Evolutionary conservation across 176 grass and related monocot genomes (phyloP), one percentile per base, ranked within the genome.

Genomic region (Eleusine coracana): DNA sequence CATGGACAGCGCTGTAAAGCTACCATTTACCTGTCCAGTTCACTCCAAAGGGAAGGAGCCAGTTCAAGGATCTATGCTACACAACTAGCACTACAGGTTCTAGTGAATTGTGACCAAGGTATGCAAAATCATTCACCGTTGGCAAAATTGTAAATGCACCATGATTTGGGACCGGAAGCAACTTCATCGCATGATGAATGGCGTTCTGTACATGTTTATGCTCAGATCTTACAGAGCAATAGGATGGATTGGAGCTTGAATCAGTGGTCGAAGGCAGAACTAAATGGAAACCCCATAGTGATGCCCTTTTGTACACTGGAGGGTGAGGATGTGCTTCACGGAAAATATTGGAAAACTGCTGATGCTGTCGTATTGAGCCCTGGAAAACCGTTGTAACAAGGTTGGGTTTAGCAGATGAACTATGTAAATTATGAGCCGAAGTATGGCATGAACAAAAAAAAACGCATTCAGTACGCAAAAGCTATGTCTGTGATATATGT

Each of bases 1-100:
- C 78, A 85, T 63, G 61, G 79, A 61, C 71, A 77, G 45, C 34
- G 78, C 67, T 81, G 82, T 66, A 77, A 89, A 67, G 73, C 20
- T 79, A 77, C 59, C 48, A 3, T 75, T 86, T 66, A 82, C 78
- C 78, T 82, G 83, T 67, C 82, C 58, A 72, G 21, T 11, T 11
- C 56, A 60, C 21, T 51, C 23, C 64, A 54, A 71, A 71, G 5
- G 63, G 64, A 15, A n/a, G 37, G 80, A 70, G 31, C 20, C 15
- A 40, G 42, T 70, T 68, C 28, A 34, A 31, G 37, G 76, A 71
- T 25, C 25, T 25, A 25, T 25, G 25, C 34, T 55, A 56, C 13
- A 78, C 45, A 62, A 13, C 12, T 50, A 68, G 65, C 37, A 38
- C 49, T 78, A 31, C 28, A 21, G 60, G 27, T 65, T 17, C 38